phyloP scores from a whole-genome alignment of 1,284 basidiomycete genomes.

The Cryptococcus sp. region DNA sequence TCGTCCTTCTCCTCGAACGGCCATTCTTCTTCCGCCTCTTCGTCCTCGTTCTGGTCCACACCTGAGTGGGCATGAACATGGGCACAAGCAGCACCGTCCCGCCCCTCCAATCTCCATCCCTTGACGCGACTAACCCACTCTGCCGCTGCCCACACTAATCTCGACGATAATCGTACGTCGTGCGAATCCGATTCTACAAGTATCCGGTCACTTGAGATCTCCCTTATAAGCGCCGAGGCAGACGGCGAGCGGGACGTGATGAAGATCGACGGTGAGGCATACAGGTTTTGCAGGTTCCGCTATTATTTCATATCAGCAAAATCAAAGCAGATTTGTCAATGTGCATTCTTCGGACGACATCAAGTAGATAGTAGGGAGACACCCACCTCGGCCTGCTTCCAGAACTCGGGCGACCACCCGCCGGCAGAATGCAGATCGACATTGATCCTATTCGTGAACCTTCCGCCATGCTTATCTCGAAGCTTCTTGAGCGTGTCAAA shows the following conservation, averaged over 20 bases:
- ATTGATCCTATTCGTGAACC: conserved; percentile 42
- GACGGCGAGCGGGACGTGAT: conserved; percentile 49
- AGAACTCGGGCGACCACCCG: conserved; percentile 45
- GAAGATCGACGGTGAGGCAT: conserved; percentile 54
- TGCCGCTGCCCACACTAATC: conserved; percentile 45
- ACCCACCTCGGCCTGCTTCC: conserved; percentile 36
- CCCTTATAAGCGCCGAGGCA: conserved; percentile 43
- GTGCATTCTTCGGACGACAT: not conserved
- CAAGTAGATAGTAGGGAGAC: conserved; percentile 1
- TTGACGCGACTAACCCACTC: conserved; percentile 44
- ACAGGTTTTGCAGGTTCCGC: conserved; percentile 49
- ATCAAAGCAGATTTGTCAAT: conserved; percentile 3
- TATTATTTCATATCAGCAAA: conserved; percentile 1
- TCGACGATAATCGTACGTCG: conserved; percentile 35
- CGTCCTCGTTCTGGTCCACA: conserved; percentile 23
- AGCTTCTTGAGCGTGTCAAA: conserved; percentile 45
- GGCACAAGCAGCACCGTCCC: conserved; percentile 13
- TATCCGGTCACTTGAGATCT: conserved; percentile 45
- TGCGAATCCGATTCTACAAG: conserved; percentile 54
- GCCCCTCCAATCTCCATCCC: conserved; percentile 47
- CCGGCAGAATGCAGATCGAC: conserved; percentile 54
- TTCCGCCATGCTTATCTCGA: conserved; percentile 31
- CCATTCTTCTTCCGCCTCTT: conserved; percentile 6
- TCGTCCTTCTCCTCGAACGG: conserved; percentile 24
- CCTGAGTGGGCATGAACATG: conserved; percentile 17